These are phyloP conservation scores for Boletus sp. DNA, from an alignment of 768 basidiomycete species.

Conservation along the genomic window DNA sequence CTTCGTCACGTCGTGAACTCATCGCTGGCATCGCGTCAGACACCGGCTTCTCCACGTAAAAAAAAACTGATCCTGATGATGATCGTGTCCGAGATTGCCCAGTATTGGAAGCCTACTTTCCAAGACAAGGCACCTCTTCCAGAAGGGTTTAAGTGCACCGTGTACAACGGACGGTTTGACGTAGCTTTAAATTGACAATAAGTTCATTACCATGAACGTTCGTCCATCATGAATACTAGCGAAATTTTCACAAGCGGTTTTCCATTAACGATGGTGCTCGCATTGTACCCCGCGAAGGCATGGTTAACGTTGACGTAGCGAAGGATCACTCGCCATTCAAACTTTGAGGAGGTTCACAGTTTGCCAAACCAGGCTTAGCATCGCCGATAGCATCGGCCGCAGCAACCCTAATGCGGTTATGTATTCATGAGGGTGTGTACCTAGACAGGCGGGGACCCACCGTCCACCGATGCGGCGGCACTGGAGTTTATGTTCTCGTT, in stretches of 20 bases:
- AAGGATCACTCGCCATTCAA: not conserved
- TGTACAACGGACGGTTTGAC: constrained; percentile 11
- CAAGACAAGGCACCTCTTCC: constrained; percentile 10
- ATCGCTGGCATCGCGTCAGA: constrained; percentile 9
- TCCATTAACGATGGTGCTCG: not conserved
- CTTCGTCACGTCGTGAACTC: not conserved
- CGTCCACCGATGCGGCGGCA: not conserved
- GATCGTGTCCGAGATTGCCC: constrained; percentile 6
- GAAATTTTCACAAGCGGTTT: not conserved
- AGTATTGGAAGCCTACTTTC: constrained; percentile 12
- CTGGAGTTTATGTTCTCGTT: not conserved
- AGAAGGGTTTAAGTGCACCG: constrained; percentile 16
- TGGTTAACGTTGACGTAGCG: not conserved
- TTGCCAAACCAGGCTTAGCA: constrained; percentile 4
- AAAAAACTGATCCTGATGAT: constrained; percentile 11
- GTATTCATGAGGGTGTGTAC: constrained; percentile 1
- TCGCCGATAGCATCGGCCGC: constrained; percentile 20
- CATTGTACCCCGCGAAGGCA: not conserved
- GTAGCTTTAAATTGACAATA: constrained; percentile 2
- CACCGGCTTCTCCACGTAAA: constrained; percentile 26
- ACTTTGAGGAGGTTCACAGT: not conserved
- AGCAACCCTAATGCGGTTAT: constrained; percentile 12
- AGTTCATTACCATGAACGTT: constrained; percentile 10
- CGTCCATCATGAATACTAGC: not conserved
- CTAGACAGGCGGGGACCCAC: constrained; percentile 1